Evolutionary conservation across 192 early-diverging fungal species (phyloP), one percentile per base, ranked within the genome.

Genomic region (Backusella tarrabulga): DNA sequence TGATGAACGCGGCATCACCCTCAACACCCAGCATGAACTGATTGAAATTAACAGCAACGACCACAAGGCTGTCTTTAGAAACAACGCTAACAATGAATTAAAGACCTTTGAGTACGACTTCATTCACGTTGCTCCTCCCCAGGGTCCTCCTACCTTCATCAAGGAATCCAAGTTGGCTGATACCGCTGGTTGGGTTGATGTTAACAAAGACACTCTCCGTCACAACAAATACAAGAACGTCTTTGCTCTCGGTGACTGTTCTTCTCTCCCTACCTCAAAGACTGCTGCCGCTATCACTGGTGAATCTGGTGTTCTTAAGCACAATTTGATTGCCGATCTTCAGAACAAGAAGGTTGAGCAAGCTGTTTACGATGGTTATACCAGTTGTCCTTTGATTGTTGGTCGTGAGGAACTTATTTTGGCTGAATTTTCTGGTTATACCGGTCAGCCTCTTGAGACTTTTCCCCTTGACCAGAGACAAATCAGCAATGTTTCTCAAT

Each of bases 251-350:
- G 95, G 95, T 73, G 95, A 96, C 83, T 90, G 92, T 76, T 93
- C 92, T 34, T 91, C 90, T 15, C 84, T 93, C n/a, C 95, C 95
- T 15, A 96, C 95, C 0, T 95, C 94, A 74, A 96, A 96, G 87
- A 96, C 95, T 6, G 95, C 95, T 11, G 94, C 95, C 29, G 94
- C 95, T n/a, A 94, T 93, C 68, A 90, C 95, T 23, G 89, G 88
- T 42, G 90, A 96, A 84, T 89, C 92, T n/a, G 87, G 80, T 35
- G 91, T 95, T 0, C 78, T 95, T 17, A 92, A 90, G 81, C 83
- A 89, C 73, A 96, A 96, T 83, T 80, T 96, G 72, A 83, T 94
- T 42, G 83, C 80, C 68, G 80, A 86, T 71, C 87, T 94, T 38
- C 72, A 85, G 29, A 90, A 88, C 29, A 86, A 86, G 26, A 76